These are phyloP conservation scores for Musa itinerans DNA, from an alignment of 176 grass and related monocot genomes.

Conservation along the genomic window DNA sequence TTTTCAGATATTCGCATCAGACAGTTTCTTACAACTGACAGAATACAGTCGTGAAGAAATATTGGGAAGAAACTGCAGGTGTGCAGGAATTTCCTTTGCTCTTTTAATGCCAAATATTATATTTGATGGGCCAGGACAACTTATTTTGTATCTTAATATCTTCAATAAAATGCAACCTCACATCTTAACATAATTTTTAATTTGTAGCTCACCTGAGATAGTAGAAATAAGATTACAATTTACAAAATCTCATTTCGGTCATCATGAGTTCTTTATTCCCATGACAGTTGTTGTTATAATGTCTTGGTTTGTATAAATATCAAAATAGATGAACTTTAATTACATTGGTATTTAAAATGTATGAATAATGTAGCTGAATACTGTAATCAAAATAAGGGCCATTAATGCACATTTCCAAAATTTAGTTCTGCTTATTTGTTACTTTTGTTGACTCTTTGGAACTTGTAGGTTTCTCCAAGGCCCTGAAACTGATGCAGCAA, in stretches of 20 bases:
- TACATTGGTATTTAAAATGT: neutral
- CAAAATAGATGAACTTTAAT: neutral
- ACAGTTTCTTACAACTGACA: slow-evolving; percentile 73
- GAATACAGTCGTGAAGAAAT: slow-evolving; percentile 85
- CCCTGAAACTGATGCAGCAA: slow-evolving; percentile 64
- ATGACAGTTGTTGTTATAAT: neutral
- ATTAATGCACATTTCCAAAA: neutral
- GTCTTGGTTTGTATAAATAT: neutral
- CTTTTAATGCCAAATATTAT: neutral
- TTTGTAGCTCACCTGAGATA: neutral
- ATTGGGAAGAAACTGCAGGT: slow-evolving; percentile 90
- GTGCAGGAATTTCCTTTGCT: slow-evolving; percentile 11
- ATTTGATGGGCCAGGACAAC: neutral
- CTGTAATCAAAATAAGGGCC: no score
- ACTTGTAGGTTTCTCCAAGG: slow-evolving; percentile 75
- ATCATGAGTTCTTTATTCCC: neutral
- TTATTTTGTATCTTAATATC: neutral
- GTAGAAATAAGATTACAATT: neutral
- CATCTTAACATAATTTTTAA: no score
- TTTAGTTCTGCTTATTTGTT: neutral
- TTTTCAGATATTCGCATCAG: slow-evolving; percentile 77
- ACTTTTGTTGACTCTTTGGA: neutral
- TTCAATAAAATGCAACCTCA: no score
- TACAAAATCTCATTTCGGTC: neutral
- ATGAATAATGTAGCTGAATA: neutral